Evolutionary conservation across 73 alveolate genomes (phyloP).

Genomic region (Paramecium sonneborni): DNA sequence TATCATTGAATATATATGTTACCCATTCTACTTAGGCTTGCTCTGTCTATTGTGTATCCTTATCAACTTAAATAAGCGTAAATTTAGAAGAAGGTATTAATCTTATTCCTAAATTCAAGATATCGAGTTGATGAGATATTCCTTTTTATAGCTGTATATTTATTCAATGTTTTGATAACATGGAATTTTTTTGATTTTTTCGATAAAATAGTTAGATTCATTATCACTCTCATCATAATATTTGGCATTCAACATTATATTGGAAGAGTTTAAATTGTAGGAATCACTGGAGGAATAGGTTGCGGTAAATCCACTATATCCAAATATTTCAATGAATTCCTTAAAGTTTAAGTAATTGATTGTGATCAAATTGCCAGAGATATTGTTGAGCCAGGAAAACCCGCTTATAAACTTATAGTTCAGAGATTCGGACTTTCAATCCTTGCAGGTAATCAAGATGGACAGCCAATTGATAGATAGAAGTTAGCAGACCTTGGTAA

Average conservation of each 20-base stretch:
- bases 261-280: slow-evolving; percentile 51
- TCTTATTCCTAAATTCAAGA: background rate
- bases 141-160: background rate
- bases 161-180: slow-evolving; percentile 21
- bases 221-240: background rate
- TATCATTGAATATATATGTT: slow-evolving; percentile 27
- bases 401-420: slow-evolving; percentile 67
- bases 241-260: slow-evolving; percentile 36
- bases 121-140: slow-evolving; percentile 54
- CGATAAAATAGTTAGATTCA: slow-evolving; percentile 19
- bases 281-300: slow-evolving; percentile 83
- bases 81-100: slow-evolving; percentile 52
- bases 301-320: slow-evolving; percentile 86
- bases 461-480: slow-evolving; percentile 75
- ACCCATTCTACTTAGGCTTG: slow-evolving; percentile 27
- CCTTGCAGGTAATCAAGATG: slow-evolving; percentile 41
- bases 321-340: slow-evolving; percentile 63
- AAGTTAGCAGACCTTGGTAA: slow-evolving; percentile 73
- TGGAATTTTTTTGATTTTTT: slow-evolving; percentile 54
- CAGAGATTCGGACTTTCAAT: slow-evolving; percentile 76
- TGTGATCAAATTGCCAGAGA: slow-evolving; percentile 87
- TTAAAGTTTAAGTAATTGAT: slow-evolving; percentile 75
- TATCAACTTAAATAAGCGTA: slow-evolving; percentile 12
- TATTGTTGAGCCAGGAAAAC: slow-evolving; percentile 71
- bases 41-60: background rate